These are phyloP conservation scores for Lentinus tigrinus DNA, from an alignment of 768 basidiomycete genomes.

Conservation along the genomic window DNA sequence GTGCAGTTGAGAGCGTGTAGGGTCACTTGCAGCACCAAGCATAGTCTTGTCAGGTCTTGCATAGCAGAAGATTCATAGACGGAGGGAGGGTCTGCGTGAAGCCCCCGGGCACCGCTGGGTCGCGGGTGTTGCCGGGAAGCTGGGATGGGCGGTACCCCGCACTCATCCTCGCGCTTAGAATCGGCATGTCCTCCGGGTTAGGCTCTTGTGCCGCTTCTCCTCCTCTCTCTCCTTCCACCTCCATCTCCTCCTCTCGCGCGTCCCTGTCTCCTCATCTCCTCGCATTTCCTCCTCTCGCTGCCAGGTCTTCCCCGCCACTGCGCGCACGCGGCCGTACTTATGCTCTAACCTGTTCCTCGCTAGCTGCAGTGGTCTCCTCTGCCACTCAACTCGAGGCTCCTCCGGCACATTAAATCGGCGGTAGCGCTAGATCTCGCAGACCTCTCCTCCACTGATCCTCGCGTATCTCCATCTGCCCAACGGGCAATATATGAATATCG, in stretches of 20 bases:
- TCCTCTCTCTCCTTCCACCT: constrained; percentile 3
- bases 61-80: too few relatives aligned
- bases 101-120: too few relatives aligned
- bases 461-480: constrained; percentile 4
- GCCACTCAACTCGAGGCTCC: constrained; percentile 1
- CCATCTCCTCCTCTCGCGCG: neutral
- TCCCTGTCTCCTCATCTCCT: neutral
- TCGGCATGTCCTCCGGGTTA: neutral
- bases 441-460: constrained; percentile 2
- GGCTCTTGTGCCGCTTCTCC: constrained; percentile 1
- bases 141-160: neutral
- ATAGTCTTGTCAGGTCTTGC: too few relatives aligned
- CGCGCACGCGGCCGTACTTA: neutral
- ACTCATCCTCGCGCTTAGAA: neutral
- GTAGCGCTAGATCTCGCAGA: constrained; percentile 10
- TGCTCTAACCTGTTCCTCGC: neutral
- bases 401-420: constrained; percentile 5
- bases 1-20: too few relatives aligned
- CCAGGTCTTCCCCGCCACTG: neutral
- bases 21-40: too few relatives aligned
- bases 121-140: too few relatives aligned
- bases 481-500: neutral
- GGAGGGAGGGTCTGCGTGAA: too few relatives aligned
- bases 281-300: neutral
- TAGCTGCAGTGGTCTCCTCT: neutral